phyloP scores from a whole-genome alignment of 2,329 filamentous ascomycete genomes.

The Talaromyces sp. region DNA sequence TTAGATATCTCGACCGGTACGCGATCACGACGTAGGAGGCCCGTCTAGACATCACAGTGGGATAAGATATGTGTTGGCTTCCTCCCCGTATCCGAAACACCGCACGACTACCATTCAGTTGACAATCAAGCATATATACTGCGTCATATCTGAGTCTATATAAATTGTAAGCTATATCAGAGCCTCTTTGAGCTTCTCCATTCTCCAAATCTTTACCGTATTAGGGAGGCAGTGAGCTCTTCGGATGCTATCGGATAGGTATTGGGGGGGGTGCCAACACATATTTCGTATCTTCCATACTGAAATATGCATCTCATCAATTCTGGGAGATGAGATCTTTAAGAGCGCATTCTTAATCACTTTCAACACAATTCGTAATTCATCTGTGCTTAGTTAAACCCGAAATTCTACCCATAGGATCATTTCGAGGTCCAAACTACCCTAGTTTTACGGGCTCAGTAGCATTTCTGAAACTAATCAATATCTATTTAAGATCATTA shows the following conservation, averaged over 20 bases:
- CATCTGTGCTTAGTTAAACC: neutral
- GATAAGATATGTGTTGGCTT: no score
- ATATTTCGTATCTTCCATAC: neutral
- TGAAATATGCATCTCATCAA: neutral
- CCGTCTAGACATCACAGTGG: neutral
- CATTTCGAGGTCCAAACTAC: neutral
- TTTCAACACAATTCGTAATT: neutral
- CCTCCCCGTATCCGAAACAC: no score
- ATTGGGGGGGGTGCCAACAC: no score
- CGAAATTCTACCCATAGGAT: neutral
- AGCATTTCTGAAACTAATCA: neutral
- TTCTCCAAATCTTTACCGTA: no score
- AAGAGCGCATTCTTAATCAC: neutral
- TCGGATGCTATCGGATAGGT: no score
- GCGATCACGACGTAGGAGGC: neutral
- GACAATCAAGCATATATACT: no score
- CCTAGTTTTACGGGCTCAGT: neutral
- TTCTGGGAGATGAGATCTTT: neutral
- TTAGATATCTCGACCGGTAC: neutral
- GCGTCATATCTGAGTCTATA: no score
- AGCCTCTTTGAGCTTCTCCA: no score
- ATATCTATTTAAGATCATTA: neutral
- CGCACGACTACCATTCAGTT: no score
- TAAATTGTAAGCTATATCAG: no score
- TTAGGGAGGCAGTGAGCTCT: no score